Evolutionary conservation across 2,329 filamentous ascomycete species (phyloP), one percentile per base, ranked within the genome.

Genomic region (Fusarium luffae): DNA sequence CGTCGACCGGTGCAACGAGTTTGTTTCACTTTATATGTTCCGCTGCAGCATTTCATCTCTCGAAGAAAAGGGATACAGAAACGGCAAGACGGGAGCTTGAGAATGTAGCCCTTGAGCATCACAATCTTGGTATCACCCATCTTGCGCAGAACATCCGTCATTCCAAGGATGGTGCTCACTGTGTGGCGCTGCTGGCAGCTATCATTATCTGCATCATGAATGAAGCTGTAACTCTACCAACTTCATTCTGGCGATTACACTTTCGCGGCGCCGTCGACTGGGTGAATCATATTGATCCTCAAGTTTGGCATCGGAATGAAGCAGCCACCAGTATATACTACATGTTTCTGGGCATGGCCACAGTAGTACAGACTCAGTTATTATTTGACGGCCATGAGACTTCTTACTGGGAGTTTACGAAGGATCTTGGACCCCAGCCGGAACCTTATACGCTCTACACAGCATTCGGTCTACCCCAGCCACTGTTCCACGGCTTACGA

Each of bases 11-110:
- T 0, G 72, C 72, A 6, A 74, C 72, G 0, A 67, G 70, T 0
- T 10, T 74, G 7, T 74, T 75, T 2, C 70, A 74, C 18, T 70
- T 74, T 25, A 74, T 74, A 19, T 74, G 70, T n/a, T 70, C 72
- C 1, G 72, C 72, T 1, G 72, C 72, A 0, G 72, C 70, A 0
- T 74, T 75, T 11, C 71, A 74, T 5, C 49, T 74, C 2, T 59
- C 71, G 3, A 72, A 64, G 28, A 72, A 61, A 11, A 55, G 64
- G 3, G 48, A 21, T 2, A 54, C 59, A 0, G 46, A 70, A 10
- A 73, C 66, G 6, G 58, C 69, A 0, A 60, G 57, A 27, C 58
- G 69, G 0, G 49, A 58, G 4, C 69, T 74, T 0, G 72, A 74
- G 43, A 74, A 70, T 6, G 59, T 74, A 2, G 72, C 72, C 2